A percentile compares a stretch with the other conserved stretches of the same genome.
phyloP scores from a whole-genome alignment of 257 asterid species.

The Parsonsia alboflavescens region DNA sequence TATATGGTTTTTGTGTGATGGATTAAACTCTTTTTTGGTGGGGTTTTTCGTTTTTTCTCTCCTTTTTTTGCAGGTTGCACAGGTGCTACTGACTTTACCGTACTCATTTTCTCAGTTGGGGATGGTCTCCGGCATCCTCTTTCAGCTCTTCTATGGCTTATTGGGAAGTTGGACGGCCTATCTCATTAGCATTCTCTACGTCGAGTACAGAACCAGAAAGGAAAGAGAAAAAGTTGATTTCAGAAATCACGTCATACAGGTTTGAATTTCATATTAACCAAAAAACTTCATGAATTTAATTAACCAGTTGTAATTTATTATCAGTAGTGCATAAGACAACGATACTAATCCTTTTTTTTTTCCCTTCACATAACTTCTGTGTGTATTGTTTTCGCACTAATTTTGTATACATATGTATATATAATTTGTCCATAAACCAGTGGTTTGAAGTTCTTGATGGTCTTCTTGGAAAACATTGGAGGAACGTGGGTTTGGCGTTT shows the following conservation, averaged over 20 bases:
- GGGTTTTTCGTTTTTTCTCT: not conserved
- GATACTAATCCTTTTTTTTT: no score
- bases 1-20: no score
- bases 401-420: not conserved
- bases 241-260: conserved; percentile 93
- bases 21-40: no score
- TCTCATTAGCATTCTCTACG: conserved; percentile 68
- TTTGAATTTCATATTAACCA: conserved; percentile 15
- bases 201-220: conserved; percentile 78
- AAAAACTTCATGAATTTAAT: not conserved
- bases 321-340: no score
- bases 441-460: conserved; percentile 99
- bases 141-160: conserved; percentile 76
- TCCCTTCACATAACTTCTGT: no score
- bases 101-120: conserved; percentile 93
- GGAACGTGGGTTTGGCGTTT: conserved; percentile 94
- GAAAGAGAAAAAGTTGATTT: conserved; percentile 84
- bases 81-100: conserved; percentile 77
- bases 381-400: conserved; percentile 3
- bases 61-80: conserved; percentile 66
- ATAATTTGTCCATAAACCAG: conserved; percentile 23
- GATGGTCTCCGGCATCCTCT: conserved; percentile 66
- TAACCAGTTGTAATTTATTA: no score
- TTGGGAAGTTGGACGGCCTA: conserved; percentile 96
- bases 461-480: conserved; percentile 83